phyloP scores from a whole-genome alignment of 2,329 filamentous ascomycete genomes.

The Didymella keratinophila region DNA sequence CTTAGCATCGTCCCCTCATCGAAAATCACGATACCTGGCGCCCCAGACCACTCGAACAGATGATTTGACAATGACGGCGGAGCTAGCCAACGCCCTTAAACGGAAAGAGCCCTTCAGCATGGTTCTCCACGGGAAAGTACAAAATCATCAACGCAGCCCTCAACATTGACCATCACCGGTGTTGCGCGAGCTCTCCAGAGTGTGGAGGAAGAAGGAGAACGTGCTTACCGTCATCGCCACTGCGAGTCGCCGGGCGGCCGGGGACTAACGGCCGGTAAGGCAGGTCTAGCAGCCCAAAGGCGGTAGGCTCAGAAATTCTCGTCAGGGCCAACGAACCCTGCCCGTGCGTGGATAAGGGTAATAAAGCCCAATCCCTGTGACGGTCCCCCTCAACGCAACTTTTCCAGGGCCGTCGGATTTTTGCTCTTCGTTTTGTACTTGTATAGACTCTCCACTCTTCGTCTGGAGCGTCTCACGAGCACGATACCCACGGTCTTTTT shows the following conservation, averaged over 20 bases:
- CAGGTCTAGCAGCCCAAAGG: background rate
- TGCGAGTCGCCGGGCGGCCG: conserved; percentile 7
- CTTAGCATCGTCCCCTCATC: background rate
- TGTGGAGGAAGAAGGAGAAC: conserved; percentile 3
- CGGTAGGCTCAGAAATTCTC: conserved; percentile 14
- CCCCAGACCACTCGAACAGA: background rate
- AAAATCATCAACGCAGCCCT: background rate
- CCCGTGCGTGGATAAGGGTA: conserved; percentile 23
- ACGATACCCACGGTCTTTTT: conserved; percentile 31
- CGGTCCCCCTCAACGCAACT: conserved; percentile 13
- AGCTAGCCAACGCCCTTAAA: background rate
- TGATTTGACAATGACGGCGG: background rate
- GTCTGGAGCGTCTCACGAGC: conserved; percentile 34
- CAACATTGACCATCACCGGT: conserved; percentile 1
- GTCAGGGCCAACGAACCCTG: conserved; percentile 12
- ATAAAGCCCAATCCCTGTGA: conserved; percentile 19
- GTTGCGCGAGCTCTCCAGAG: conserved; percentile 15
- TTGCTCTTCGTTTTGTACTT: conserved; percentile 30
- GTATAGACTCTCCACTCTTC: conserved; percentile 44
- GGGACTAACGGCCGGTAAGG: conserved; percentile 15
- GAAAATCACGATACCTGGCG: background rate
- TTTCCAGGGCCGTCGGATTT: conserved; percentile 18
- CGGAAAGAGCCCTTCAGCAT: background rate
- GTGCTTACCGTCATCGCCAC: conserved; percentile 20
- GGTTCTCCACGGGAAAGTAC: no score